Evolutionary conservation across 805 yeast species (phyloP).

Genomic region (Teunomyces panamensis): DNA sequence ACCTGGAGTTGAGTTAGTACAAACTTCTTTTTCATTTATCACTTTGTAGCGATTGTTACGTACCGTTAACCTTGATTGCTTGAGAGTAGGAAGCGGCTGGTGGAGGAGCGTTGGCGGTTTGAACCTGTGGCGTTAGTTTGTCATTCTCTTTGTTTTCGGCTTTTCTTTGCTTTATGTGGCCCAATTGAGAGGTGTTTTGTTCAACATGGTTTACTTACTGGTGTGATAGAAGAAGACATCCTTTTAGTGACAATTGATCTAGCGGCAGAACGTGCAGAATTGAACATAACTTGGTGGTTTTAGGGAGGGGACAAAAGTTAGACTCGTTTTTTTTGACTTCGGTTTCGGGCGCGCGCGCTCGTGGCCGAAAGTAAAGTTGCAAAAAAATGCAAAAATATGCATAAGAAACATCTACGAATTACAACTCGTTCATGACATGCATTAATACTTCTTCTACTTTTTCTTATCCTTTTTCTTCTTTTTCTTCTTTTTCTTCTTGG

Average conservation of each 20-base stretch:
- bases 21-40: background rate
- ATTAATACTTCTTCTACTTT: constrained; percentile 16
- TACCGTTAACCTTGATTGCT: constrained; percentile 82
- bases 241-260: constrained; percentile 22
- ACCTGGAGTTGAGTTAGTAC: constrained; percentile 40
- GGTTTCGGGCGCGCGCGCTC: background rate
- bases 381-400: background rate
- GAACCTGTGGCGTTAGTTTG: constrained; percentile 39
- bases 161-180: no score
- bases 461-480: constrained; percentile 30
- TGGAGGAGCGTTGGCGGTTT: constrained; percentile 81
- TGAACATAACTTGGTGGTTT: background rate
- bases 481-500: constrained; percentile 12
- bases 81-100: constrained; percentile 97
- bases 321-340: constrained; percentile 1
- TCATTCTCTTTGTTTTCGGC: no score
- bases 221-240: constrained; percentile 25
- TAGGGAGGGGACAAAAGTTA: background rate
- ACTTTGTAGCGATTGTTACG: constrained; percentile 1
- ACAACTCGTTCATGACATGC: background rate
- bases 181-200: background rate
- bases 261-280: constrained; percentile 9
- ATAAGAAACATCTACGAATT: background rate
- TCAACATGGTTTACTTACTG: constrained; percentile 23
- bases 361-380: background rate